A percentile compares a stretch with the other conserved stretches of the same genome.
These are phyloP conservation scores for Pseudogymnoascus sp. DNA, from an alignment of 2,329 filamentous ascomycete species.

Conservation along the genomic window DNA sequence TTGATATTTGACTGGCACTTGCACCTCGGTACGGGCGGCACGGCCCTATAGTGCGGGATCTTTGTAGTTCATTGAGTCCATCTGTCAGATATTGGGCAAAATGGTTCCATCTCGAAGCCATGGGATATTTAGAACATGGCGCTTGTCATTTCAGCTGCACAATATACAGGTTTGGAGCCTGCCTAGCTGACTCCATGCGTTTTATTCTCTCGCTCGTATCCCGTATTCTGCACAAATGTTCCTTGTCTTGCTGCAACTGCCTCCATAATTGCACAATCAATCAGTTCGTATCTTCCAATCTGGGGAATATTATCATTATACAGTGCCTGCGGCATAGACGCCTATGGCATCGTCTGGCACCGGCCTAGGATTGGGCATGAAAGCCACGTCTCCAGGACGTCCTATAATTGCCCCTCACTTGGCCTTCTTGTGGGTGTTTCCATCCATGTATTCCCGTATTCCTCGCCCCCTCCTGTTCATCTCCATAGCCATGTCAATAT, in stretches of 20 bases:
- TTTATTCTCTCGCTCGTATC: neutral
- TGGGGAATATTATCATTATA: slow-evolving; percentile 6
- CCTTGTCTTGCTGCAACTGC: neutral
- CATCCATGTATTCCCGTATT: neutral
- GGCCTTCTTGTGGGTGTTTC: neutral
- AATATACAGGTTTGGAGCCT: neutral
- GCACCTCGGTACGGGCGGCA: neutral
- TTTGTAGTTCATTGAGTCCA: neutral
- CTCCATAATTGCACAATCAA: neutral
- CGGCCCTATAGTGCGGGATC: neutral
- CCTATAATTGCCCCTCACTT: neutral
- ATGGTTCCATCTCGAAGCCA: neutral
- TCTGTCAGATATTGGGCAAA: neutral
- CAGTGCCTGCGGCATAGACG: neutral
- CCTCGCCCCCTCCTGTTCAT: neutral
- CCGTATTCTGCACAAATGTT: neutral
- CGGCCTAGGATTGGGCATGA: neutral
- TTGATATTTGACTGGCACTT: neutral
- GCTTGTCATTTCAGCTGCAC: neutral
- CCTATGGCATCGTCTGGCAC: neutral
- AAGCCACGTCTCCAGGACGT: slow-evolving; percentile 5
- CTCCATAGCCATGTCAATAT: neutral
- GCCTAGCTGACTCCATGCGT: neutral
- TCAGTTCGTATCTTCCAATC: neutral
- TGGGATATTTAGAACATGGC: neutral